Evolutionary conservation across 371 early-diverging fungal species (phyloP).

Genomic region (Syncephalastrum racemosum): DNA sequence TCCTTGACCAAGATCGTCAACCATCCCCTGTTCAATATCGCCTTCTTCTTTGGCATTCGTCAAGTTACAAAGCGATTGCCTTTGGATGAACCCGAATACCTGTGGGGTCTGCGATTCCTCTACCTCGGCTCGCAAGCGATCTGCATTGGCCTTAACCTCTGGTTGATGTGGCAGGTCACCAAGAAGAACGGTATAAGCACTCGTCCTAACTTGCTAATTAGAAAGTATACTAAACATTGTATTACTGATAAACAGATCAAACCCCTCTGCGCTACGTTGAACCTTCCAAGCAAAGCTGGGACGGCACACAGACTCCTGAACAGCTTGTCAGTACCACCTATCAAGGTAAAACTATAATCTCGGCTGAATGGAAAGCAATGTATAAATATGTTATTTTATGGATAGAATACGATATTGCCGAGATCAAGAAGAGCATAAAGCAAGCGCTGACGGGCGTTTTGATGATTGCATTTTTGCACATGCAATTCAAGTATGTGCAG

Average conservation of each 20-base stretch:
- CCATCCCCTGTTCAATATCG: conserved; percentile 38
- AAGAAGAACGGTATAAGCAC: conserved; percentile 52
- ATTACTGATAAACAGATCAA: conserved; percentile 21
- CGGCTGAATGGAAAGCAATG: background rate
- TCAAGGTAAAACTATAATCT: conserved; percentile 22
- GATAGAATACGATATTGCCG: conserved; percentile 76
- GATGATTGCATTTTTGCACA: conserved; percentile 74
- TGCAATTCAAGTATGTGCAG: conserved; percentile 83
- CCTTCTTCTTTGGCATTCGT: conserved; percentile 28
- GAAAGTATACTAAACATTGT: too few species aligned
- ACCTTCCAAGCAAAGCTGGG: conserved; percentile 37
- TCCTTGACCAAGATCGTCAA: conserved; percentile 21
- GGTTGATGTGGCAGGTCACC: conserved; percentile 29
- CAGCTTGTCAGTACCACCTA: conserved; percentile 32
- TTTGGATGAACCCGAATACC: conserved; percentile 30
- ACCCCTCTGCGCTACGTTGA: conserved; percentile 42
- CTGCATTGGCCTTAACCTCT: conserved; percentile 28
- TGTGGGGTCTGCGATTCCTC: conserved; percentile 28
- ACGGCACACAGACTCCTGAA: conserved; percentile 35
- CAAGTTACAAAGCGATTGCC: conserved; percentile 31
- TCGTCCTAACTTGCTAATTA: too few species aligned
- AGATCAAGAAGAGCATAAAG: conserved; percentile 69
- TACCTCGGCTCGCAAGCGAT: conserved; percentile 32
- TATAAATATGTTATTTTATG: background rate
- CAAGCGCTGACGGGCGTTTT: conserved; percentile 63